These are phyloP conservation scores for Salix exigua DNA, from an alignment of 345 rosid species.

Conservation along the genomic window DNA sequence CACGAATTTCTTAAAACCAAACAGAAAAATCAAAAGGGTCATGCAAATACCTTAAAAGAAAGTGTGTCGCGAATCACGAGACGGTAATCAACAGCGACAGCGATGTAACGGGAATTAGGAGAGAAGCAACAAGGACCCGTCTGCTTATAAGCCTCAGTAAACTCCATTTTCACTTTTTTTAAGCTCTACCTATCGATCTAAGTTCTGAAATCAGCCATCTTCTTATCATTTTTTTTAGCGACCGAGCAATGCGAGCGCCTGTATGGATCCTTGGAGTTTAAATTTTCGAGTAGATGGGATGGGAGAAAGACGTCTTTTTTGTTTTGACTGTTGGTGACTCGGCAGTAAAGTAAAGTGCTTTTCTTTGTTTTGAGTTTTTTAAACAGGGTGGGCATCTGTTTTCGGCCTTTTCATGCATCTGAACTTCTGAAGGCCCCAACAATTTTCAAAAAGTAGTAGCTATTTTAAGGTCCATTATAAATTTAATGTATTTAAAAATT, in stretches of 20 bases:
- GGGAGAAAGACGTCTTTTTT: background rate
- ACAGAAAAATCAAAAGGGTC: background rate
- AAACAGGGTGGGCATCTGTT: background rate
- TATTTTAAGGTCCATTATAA: too few species aligned
- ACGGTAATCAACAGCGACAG: constrained; percentile 82
- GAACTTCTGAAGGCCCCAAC: too few species aligned
- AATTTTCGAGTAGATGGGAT: background rate
- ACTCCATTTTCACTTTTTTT: constrained; percentile 51
- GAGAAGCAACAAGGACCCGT: constrained; percentile 91
- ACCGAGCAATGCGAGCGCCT: background rate
- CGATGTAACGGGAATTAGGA: constrained; percentile 80
- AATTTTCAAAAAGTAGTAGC: too few species aligned
- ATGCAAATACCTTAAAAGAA: constrained; percentile 61
- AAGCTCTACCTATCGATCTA: background rate
- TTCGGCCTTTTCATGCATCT: background rate
- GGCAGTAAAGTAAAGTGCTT: background rate
- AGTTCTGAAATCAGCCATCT: background rate
- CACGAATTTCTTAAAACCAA: background rate
- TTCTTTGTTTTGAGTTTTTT: background rate
- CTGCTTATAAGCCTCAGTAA: constrained; percentile 82
- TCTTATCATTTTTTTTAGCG: background rate
- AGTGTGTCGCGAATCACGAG: constrained; percentile 83
- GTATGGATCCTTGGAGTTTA: background rate
- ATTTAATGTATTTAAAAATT: too few species aligned
- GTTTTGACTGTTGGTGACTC: background rate